A percentile compares a stretch with the other conserved stretches of the same genome.
Conservation (phyloP, 192 early-diverging fungal genomes). For the Dimargaris cristalligena region DNA sequence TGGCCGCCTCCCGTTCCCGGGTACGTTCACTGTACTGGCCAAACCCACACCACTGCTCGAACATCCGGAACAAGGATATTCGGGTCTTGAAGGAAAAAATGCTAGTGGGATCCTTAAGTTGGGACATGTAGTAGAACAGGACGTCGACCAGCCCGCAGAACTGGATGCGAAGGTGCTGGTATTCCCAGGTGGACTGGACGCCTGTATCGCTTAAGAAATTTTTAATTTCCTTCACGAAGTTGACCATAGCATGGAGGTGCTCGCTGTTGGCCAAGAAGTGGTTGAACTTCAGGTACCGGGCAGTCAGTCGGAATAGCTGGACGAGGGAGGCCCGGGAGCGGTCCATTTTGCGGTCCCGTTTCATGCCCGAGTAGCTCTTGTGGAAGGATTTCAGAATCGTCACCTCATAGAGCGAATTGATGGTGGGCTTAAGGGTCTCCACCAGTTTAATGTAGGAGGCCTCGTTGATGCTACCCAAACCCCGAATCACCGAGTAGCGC, state of each 20-base stretch:
- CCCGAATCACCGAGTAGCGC: constrained; percentile 44
- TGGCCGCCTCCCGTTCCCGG: constrained; percentile 43
- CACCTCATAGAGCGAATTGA: constrained; percentile 43
- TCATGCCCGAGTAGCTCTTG: constrained; percentile 32
- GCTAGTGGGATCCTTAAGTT: constrained; percentile 18
- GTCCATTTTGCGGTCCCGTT: constrained; percentile 42
- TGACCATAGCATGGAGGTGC: constrained; percentile 44
- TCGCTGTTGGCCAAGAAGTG: constrained; percentile 29
- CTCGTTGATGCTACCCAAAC: constrained; percentile 45
- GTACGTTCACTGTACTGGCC: constrained; percentile 37
- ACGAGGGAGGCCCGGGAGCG: constrained; percentile 52
- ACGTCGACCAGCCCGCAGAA: constrained; percentile 80
- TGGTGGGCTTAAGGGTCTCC: constrained; percentile 41
- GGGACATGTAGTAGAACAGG: constrained; percentile 55
- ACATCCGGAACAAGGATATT: constrained; percentile 55
- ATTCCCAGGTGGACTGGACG: constrained; percentile 72
- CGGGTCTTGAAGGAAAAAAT: constrained; percentile 69
- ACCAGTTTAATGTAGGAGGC: constrained; percentile 48
- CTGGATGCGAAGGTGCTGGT: constrained; percentile 70
- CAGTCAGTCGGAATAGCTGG: constrained; percentile 50
- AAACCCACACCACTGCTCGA: constrained; percentile 88
- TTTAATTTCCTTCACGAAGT: constrained; percentile 60
- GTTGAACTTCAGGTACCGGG: constrained; percentile 34
- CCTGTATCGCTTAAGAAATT: constrained; percentile 59
- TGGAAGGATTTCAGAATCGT: constrained; percentile 29